Evolutionary conservation across 1,139 yeast genomes (phyloP), one percentile per base, ranked within the genome.

Genomic region (Sugiyamaella sp.): DNA sequence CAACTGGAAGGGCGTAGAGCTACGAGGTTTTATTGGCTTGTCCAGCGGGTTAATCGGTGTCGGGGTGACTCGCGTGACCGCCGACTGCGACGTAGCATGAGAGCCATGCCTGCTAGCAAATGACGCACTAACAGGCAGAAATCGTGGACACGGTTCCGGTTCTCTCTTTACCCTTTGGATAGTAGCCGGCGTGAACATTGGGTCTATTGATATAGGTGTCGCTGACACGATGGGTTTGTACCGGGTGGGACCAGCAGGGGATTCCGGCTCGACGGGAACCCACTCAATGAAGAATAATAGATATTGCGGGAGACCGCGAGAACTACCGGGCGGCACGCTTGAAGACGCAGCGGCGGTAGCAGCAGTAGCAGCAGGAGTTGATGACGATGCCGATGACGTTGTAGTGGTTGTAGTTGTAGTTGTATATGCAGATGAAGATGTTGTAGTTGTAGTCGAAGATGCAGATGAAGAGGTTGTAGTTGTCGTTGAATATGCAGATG

Each of bases 1-100:
- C 25, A 48, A 25, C 32, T 55, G 54, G 42, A 51, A 55, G 17
- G 58, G 57, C 3, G 60, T 55, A 10, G 58, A 40, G 22, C 57
- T 51, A 10, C 54, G 43, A 6, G 53, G 46, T 14, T 37, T 24
- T 20, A 45, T 43, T 3, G 24, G 35, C 19, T 46, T 51, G 32
- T 51, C 46, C 5, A 46, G 48, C 5, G 48, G 48, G 33, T 44
- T 33, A 21, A 44, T 20, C 5, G 48, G 17, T 5, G 48, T 33
- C 2, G 48, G 39, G 6, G 29, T 35, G 10, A 35, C 24, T 24
- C 48, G 39, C 12, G 41, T 3, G 25, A 32, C 1, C 27, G 9
- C 22, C n/a, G n/a, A n/a, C 22, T 21, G 32, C 33, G 35, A 29
- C 35, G 35, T 10, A 12, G 4, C 14, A 4, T 29, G 8, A 29